These are phyloP conservation scores for Ophiocordyceps unilateralis DNA, from an alignment of 2,329 filamentous ascomycete genomes.

Conservation along the genomic window DNA sequence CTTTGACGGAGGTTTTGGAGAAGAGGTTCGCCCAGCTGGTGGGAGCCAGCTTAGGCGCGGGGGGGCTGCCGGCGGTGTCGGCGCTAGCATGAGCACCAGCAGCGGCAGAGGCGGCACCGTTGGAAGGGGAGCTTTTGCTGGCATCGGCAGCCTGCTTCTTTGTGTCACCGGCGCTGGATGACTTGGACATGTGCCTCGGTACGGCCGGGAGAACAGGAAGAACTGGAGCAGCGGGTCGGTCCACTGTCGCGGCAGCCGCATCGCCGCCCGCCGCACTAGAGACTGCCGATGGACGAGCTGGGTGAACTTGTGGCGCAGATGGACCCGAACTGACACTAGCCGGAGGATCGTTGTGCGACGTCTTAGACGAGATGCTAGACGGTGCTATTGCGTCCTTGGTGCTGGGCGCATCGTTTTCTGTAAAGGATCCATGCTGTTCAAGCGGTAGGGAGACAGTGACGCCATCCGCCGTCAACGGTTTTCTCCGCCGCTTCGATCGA, in stretches of 20 bases:
- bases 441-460: constrained; percentile 24
- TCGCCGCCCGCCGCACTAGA: constrained; percentile 2
- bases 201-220: constrained; percentile 29
- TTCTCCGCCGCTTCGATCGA: constrained; percentile 25
- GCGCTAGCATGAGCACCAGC: constrained; percentile 2
- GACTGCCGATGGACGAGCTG: constrained; percentile 6
- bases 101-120: constrained; percentile 2
- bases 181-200: constrained; percentile 20
- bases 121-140: constrained; percentile 2
- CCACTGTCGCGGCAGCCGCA: constrained; percentile 8
- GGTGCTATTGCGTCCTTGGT: neutral
- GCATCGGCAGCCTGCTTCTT: neutral
- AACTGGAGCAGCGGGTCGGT: constrained; percentile 17
- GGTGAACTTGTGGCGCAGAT: constrained; percentile 4
- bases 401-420: constrained; percentile 7
- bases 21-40: constrained; percentile 25
- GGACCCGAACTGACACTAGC: neutral
- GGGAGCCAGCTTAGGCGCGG: constrained; percentile 13
- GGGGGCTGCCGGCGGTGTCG: constrained; percentile 2
- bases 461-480: constrained; percentile 17
- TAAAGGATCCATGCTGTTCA: constrained; percentile 17
- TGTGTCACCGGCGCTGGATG: constrained; percentile 5
- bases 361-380: neutral
- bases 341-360: neutral
- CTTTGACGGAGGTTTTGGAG: constrained; percentile 10